Base-by-base conservation (phyloP, 345 rosid species). In the thale cress (Arabidopsis thaliana) region DNA sequence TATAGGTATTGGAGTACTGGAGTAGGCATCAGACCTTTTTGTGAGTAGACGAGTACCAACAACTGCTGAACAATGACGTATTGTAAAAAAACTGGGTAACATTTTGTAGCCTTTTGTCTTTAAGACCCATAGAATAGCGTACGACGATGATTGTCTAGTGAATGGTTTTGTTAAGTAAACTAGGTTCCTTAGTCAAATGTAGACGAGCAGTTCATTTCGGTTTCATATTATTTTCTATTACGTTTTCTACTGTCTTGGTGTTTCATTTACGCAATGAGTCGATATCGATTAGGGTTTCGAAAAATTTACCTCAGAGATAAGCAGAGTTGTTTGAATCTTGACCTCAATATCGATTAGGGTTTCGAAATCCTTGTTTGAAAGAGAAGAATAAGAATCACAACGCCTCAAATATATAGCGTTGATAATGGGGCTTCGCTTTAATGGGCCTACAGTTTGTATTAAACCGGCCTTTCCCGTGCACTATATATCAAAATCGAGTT, bases 1-100 rank as follows among this genome's bases (percentile, higher is more conserved):
- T 30, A 20, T 59, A 67, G 78, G 73, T 59, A 49, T 45, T 38
- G 62, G 45, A 52, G 53, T 30, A 13, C 36, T 63, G 63, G 51
- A 32, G 74, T 70, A 59, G 41, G 40, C 25, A 38, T 22, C 61
- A 38, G 34, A 20, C 34, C n/a, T 33, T 64, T 72, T 28, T 44
- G 32, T 55, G 23, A 36, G 48, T 63, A 55, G 56, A 55, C 28
- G 58, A 55, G 63, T 56, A 65, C 23, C 58, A 45, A 56, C 11
- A 11, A 28, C 32, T 28, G 50, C 40, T 34, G 45, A 45, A 48
- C 41, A 56, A 10, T 55, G 50, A 55, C 12, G n/a, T 45, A 7
- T 4, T 53, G 2, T 60, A 37, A 63, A 51, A 45, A 16, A 72
- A 20, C 11, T 14, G 68, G 62, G 69, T 62, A 51, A 41, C 32